These are phyloP conservation scores for Eucommia ulmoides DNA, from an alignment of 257 asterid species.

Conservation along the genomic window DNA sequence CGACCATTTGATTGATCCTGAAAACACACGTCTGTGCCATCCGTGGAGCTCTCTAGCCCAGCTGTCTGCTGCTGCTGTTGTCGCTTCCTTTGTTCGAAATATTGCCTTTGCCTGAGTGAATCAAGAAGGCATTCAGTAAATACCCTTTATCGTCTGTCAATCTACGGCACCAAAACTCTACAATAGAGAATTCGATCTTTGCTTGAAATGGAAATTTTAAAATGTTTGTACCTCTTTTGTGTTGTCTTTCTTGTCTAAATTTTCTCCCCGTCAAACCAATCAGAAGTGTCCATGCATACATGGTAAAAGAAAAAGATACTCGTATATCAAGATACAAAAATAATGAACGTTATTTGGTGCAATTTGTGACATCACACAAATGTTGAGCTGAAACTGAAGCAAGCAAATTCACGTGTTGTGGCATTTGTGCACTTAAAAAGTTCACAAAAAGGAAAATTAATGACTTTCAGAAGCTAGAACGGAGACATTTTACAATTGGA, in stretches of 20 bases:
- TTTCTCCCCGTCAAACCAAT: conserved; percentile 23
- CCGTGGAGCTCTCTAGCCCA: conserved; percentile 28
- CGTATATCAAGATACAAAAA: conserved; percentile 1
- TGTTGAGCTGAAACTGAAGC: too few relatives aligned
- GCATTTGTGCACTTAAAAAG: too few relatives aligned
- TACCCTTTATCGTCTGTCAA: too few relatives aligned
- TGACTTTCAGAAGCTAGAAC: too few relatives aligned
- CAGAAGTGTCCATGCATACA: conserved; percentile 1
- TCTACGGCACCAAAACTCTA: too few relatives aligned
- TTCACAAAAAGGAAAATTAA: too few relatives aligned
- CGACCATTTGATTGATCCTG: conserved; percentile 28
- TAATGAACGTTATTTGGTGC: too few relatives aligned
- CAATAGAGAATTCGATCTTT: too few relatives aligned
- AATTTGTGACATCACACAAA: too few relatives aligned
- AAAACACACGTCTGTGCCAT: conserved; percentile 27
- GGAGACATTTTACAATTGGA: too few relatives aligned
- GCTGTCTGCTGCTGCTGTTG: conserved; percentile 38
- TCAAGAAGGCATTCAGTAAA: conserved; percentile 7
- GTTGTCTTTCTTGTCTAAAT: conserved; percentile 68
- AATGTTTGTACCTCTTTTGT: conserved; percentile 62
- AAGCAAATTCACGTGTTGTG: too few relatives aligned
- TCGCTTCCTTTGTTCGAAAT: conserved; percentile 78
- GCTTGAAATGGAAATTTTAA: too few relatives aligned
- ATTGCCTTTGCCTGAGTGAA: conserved; percentile 62
- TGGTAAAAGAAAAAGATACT: conserved; percentile 6